Conservation (phyloP, 495 filamentous ascomycete genomes). For the Xanthoparmelia taractica region DNA sequence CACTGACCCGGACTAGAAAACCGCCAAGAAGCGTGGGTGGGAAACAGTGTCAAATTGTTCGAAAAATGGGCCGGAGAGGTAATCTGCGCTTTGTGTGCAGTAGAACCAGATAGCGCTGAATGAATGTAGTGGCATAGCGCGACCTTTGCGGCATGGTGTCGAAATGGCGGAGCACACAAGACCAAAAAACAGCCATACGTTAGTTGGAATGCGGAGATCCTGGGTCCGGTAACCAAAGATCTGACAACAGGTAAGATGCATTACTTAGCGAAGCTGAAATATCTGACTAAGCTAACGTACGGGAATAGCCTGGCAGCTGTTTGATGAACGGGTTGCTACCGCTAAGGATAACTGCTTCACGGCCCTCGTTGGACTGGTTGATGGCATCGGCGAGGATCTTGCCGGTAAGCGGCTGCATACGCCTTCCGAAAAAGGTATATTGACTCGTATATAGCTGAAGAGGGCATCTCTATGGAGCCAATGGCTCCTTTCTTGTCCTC, state of each 20-base stretch:
- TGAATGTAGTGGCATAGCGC: neutral
- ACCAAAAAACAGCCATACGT: neutral
- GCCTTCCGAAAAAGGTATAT: neutral
- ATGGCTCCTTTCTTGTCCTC: conserved; percentile 6
- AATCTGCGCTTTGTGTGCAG: neutral
- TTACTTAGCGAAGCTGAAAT: too few relatives aligned
- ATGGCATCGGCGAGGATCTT: conserved; percentile 3
- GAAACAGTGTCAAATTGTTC: neutral
- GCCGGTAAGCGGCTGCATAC: neutral
- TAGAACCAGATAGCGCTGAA: neutral
- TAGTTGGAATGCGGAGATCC: neutral
- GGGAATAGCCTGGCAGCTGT: neutral
- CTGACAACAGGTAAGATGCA: too few relatives aligned
- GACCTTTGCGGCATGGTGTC: conserved; percentile 7
- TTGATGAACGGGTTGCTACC: neutral
- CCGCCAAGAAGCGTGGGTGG: neutral
- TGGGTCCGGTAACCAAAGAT: neutral
- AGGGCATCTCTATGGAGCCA: neutral
- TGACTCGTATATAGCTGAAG: neutral
- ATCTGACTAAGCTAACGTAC: too few relatives aligned
- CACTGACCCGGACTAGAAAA: neutral
- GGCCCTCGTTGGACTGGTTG: neutral
- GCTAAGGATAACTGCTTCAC: neutral
- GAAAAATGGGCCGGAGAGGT: neutral
- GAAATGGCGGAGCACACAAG: neutral